phyloP scores from a whole-genome alignment of 139 green algal species.

The Chlamydomonas incerta region DNA sequence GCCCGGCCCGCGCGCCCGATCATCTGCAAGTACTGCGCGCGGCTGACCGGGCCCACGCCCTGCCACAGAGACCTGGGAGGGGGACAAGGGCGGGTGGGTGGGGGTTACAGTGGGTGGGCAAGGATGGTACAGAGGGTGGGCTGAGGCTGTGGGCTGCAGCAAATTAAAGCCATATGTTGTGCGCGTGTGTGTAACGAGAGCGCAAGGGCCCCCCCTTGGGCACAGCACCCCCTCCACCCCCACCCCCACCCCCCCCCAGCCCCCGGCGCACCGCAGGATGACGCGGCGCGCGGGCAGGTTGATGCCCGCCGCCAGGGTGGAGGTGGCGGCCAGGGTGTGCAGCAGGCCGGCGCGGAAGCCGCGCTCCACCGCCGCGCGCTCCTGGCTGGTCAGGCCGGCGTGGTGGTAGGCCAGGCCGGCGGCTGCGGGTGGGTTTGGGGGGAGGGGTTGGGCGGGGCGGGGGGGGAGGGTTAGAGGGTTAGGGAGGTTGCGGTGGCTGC shows the following conservation, averaged over 20 bases:
- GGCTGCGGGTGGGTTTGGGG: conserved; percentile 10
- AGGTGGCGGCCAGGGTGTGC: conserved; percentile 88
- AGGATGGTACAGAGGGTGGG: no score
- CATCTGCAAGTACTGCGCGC: conserved; percentile 81
- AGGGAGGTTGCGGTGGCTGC: no score
- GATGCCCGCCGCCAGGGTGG: conserved; percentile 88
- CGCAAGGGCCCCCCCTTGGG: no score
- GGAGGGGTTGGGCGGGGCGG: background rate
- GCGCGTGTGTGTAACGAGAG: no score
- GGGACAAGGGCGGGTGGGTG: no score
- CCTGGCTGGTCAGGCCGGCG: conserved; percentile 58
- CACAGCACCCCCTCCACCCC: conserved; percentile 7
- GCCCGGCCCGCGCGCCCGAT: conserved; percentile 70
- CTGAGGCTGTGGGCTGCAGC: no score
- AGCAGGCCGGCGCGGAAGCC: conserved; percentile 78
- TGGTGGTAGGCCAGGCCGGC: conserved; percentile 63
- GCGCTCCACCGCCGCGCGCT: conserved; percentile 67
- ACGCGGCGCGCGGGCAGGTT: conserved; percentile 88
- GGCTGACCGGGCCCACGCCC: conserved; percentile 50
- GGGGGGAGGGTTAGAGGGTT: background rate
- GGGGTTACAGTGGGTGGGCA: no score
- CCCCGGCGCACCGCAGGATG: conserved; percentile 66
- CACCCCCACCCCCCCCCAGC: background rate
- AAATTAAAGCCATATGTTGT: no score
- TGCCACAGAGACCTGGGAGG: conserved; percentile 39